A percentile compares a stretch with the other conserved stretches of the same genome.
Conservation (phyloP, 805 yeast genomes). For the Candida xiaguanensis region DNA sequence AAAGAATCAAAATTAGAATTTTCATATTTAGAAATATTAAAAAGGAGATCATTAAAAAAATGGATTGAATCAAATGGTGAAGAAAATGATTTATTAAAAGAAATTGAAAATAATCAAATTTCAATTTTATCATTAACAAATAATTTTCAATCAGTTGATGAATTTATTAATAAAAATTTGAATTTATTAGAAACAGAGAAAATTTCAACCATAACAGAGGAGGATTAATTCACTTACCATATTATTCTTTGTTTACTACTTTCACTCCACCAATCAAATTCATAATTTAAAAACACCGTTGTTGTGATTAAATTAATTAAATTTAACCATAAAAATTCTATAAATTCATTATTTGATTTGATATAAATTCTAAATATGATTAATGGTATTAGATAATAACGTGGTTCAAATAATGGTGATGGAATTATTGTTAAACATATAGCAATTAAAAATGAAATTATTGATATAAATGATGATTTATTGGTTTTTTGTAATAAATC, state of each 20-base stretch:
- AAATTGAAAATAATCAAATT: constrained; percentile 19
- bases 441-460: constrained; percentile 50
- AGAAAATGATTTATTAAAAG: constrained; percentile 12
- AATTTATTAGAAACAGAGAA: constrained; percentile 18
- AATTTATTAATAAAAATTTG: constrained; percentile 28
- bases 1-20: constrained; percentile 44
- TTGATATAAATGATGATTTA: constrained; percentile 31
- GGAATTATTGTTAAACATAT: constrained; percentile 67
- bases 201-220: constrained; percentile 3
- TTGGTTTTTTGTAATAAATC: constrained; percentile 13
- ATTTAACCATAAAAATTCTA: constrained; percentile 64
- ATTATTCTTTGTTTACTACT: constrained; percentile 70
- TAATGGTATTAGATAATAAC: constrained; percentile 84
- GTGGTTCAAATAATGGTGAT: constrained; percentile 89
- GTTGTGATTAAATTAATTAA: constrained; percentile 52
- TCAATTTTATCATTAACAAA: constrained; percentile 17
- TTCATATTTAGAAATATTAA: constrained; percentile 40
- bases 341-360: constrained; percentile 13
- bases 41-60: constrained; percentile 25
- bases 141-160: constrained; percentile 24
- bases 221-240: constrained; percentile 51
- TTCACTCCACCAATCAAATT: constrained; percentile 69
- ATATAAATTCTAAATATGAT: constrained; percentile 64
- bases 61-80: constrained; percentile 29
- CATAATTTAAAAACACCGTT: constrained; percentile 52